Evolutionary conservation across 352 stramenopile genomes (phyloP), one percentile per base, ranked within the genome.

Genomic region (Blastocystis sp.): DNA sequence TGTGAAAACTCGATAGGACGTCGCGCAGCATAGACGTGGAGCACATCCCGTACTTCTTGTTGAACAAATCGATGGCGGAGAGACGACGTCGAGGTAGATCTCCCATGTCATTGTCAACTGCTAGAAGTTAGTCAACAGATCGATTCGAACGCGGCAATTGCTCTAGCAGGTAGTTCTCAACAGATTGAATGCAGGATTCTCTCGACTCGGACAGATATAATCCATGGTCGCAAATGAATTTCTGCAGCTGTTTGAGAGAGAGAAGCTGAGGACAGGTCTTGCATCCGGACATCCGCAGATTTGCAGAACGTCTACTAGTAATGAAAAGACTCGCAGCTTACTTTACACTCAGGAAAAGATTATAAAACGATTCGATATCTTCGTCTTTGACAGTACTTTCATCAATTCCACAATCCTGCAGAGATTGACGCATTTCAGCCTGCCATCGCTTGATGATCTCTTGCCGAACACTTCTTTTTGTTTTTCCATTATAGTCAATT

Each of bases 101-200:
- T 20, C 53, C 53, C 3, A 50, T 34, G 2, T 39, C 20, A 68
- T 53, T 68, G 39, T 85, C 73, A 16, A 66, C 37, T 0, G 53
- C 73, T 85, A 85, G 13, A 3, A 11, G 53, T 50, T 3, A 85
- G 2, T 1, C 1, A 41, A 8, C 11, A 56, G 16, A 16, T 0
- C 16, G 43, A 30, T 20, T 3, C 20, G n/a, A 39, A 85, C 73
- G 50, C 4, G 41, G 59, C 50, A 85, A n/a, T 13, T 85, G 73
- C 11, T 85, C 73, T 26, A 85, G 24, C 16, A 85, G 54, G 53
- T 85, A 85, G 18, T 65, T 85, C 26, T 85, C 73, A 13, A 85
- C 73, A 8, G 73, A 65, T 45, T 85, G 73, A 39, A 85, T 66
- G 55, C 73, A 85, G 43, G 16, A 50, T 64, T 68, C 54, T 18